Base-by-base conservation (phyloP, 2,329 filamentous ascomycete genomes). In the Calycina herbarum region DNA sequence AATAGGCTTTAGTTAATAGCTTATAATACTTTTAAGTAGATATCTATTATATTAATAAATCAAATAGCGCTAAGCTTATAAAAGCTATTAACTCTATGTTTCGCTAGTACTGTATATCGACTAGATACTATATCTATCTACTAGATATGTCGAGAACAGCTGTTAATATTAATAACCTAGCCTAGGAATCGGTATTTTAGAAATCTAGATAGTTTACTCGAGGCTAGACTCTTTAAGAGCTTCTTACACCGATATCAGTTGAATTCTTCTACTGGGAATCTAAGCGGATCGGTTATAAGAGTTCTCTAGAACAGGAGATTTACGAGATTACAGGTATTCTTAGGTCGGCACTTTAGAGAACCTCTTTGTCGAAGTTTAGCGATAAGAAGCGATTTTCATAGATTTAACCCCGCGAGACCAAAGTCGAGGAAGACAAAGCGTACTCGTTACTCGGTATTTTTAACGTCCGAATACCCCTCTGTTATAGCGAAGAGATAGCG, bases 281-380 rank as follows among this genome's bases (percentile, higher is more conserved):
- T 35, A 63, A 61, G 59, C 63, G 45, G 62, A 24, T 70, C 48
- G 69, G 70, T 29, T 65, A 65, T 63, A 72, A 69, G 59, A 42
- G 4, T 2, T 56, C 65, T 24, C 42, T 71, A 59, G 66, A 71
- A 80, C 0, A 76, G 79, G 57, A 76, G 77, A 2, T 31, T 31
- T 5, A 31, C 29, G 5, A 31, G 29, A 31, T 31, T 3, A 31
- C 29, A 5, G 29, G 29, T 5, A 31, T 31, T 31, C 29, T 5
- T 31, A n/a, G 2, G 4, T 17, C 11, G 10, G 48, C 17, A 17
- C 48, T 54, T 54, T 1, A 13, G n/a, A 13, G 48, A n/a, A 11
- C 11, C 48, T 8, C 48, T 54, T 11, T 54, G 48, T 54, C 48
- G 6, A 1, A 54, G 2, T 54, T 54, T 13, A 27, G 24, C 17